Evolutionary conservation across 345 rosid genomes (phyloP).

Genomic region (Geranium rotundifolium): DNA sequence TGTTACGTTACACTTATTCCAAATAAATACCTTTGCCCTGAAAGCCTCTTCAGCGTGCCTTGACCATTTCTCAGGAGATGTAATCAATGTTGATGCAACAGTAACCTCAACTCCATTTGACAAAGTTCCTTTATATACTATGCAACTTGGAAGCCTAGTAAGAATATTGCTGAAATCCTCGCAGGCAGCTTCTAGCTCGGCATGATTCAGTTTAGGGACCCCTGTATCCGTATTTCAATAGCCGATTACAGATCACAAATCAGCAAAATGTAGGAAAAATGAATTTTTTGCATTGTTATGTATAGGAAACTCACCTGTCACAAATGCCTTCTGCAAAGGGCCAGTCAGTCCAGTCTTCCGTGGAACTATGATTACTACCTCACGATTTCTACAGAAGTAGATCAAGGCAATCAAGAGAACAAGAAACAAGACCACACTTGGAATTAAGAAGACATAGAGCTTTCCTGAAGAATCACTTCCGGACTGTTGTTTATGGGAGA

Average conservation of each 20-base stretch:
- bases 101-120: conserved; percentile 97
- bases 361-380: conserved; percentile 53
- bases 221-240: conserved; percentile 32
- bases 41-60: conserved; percentile 53
- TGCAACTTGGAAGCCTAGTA: conserved; percentile 41
- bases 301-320: conserved; percentile 42
- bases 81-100: conserved; percentile 45
- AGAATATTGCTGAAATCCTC: conserved; percentile 98
- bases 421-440: conserved; percentile 17
- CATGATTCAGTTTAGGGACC: conserved; percentile 79
- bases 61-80: conserved; percentile 55
- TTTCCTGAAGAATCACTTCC: not conserved
- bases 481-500: not conserved
- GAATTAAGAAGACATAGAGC: conserved; percentile 19
- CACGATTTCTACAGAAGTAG: conserved; percentile 34
- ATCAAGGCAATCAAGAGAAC: conserved; percentile 21
- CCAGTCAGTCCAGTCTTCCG: conserved; percentile 96
- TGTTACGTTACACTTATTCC: not conserved
- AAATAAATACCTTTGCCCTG: conserved; percentile 49
- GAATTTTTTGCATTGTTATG: no score
- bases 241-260: not conserved
- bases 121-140: conserved; percentile 79
- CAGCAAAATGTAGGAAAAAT: not conserved
- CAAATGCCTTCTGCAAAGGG: conserved; percentile 84
- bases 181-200: conserved; percentile 90